Evolutionary conservation across 805 yeast genomes (phyloP).

Genomic region (Candida silvatica): DNA sequence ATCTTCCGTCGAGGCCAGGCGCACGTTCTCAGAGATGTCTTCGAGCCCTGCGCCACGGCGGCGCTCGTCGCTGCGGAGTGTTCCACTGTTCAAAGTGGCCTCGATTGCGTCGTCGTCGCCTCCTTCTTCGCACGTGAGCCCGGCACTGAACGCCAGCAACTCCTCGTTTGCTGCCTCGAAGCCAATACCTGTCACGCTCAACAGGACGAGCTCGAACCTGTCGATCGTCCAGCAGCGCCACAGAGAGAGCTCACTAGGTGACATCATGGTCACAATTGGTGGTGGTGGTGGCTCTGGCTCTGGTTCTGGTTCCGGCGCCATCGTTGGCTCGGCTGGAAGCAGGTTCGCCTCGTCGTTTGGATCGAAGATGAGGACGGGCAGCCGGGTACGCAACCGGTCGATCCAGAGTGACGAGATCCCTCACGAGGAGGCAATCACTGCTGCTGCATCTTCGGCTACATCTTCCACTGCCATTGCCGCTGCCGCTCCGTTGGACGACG

Average conservation of each 20-base stretch:
- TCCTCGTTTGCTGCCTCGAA: slow-evolving; percentile 18
- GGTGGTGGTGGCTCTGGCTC: too few relatives aligned
- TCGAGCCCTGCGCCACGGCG: slow-evolving; percentile 22
- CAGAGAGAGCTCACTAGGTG: background rate
- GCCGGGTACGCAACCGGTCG: too few relatives aligned
- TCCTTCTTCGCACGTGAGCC: background rate
- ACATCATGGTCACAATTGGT: too few relatives aligned
- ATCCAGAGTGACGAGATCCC: too few relatives aligned
- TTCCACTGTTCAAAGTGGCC: slow-evolving; percentile 59
- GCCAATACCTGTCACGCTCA: slow-evolving; percentile 33
- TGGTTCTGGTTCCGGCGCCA: too few relatives aligned
- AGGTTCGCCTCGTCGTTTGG: slow-evolving; percentile 69
- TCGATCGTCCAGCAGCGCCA: slow-evolving; percentile 29
- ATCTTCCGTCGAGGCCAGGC: too few relatives aligned
- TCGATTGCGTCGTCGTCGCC: slow-evolving; percentile 32
- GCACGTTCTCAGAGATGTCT: too few relatives aligned
- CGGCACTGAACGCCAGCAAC: slow-evolving; percentile 2
- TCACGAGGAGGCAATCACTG: too few relatives aligned
- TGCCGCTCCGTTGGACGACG: slow-evolving; percentile 18
- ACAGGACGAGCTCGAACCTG: slow-evolving; percentile 41
- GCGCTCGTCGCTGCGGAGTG: slow-evolving; percentile 27
- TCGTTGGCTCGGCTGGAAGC: slow-evolving; percentile 28
- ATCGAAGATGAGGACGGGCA: slow-evolving; percentile 33
- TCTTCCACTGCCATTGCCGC: slow-evolving; percentile 18
- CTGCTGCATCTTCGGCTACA: slow-evolving; percentile 17